Evolutionary conservation across 352 stramenopile species (phyloP), one percentile per base, ranked within the genome.

Genomic region (Achlya hypogyna): DNA sequence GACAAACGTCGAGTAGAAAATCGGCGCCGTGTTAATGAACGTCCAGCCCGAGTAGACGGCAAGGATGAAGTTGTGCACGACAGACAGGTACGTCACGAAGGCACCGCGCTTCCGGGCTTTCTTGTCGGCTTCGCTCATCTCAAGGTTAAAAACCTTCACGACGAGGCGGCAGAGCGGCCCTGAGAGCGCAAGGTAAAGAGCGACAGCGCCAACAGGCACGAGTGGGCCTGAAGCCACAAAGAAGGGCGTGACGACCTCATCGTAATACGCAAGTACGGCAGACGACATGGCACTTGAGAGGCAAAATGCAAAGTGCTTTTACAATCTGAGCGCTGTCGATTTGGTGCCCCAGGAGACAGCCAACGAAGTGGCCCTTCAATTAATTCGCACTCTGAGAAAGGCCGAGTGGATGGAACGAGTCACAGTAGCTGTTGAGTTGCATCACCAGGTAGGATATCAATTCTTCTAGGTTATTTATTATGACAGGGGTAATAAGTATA

Each of bases 61-160:
- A 14, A 65, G 42, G 47, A 65, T 45, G 29, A 56, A 42, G 47
- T 65, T 65, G 32, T 65, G 59, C 47, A 65, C 32, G n/a, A 65
- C 28, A 16, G 25, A 52, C 6, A 65, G n/a, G 47, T 10, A 14
- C 5, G 59, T 65, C 35, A 65, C 42, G n/a, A 65, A 65, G 5
- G 31, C 12, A 2, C 42, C 25, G 12, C 59, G 59, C 47, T 65
- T 65, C 8, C 47, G 42, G 10, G 42, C 25, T 25, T 65, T 65
- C 32, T 65, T 65, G 32, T 65, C 59, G 12, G 42, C 59, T 10
- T 45, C 1, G 27, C 35, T 54, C 59, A 65, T 58, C 23, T 53
- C 59, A 12, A 65, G 59, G 59, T 40, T 40, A 25, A 65, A 51
- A 12, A 65, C 6, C 5, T 62, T 22, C 5, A 65, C 59, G 22